phyloP scores from a whole-genome alignment of 1,284 basidiomycete species.

The Termitomyces sp. region DNA sequence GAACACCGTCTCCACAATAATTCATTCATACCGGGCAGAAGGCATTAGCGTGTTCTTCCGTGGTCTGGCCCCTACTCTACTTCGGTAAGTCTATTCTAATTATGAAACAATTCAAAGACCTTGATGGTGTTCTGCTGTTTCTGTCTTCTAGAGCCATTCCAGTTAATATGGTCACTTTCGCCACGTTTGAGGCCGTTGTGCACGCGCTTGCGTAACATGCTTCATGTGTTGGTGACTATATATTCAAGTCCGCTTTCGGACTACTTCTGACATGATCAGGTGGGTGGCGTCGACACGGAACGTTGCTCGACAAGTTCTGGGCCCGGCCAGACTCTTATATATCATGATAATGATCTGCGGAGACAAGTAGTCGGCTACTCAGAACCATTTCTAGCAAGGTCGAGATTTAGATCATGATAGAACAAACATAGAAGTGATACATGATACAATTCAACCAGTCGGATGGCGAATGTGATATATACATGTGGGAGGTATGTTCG shows the following conservation, averaged over 20 bases:
- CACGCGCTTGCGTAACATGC: conserved; percentile 25
- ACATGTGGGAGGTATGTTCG: neutral
- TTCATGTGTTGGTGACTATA: neutral
- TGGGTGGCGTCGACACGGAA: conserved; percentile 1
- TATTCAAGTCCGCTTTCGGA: neutral
- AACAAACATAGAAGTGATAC: neutral
- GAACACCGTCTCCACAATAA: conserved; percentile 51
- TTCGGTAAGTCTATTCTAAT: conserved; percentile 48
- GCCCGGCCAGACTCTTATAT: neutral
- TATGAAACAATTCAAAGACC: neutral
- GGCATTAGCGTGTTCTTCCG: conserved; percentile 68
- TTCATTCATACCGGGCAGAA: conserved; percentile 59
- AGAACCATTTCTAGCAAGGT: neutral
- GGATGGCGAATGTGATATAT: neutral
- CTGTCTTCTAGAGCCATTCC: conserved; percentile 34
- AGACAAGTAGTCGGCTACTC: neutral
- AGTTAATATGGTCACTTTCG: conserved; percentile 44
- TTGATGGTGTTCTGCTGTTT: neutral
- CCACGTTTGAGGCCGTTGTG: conserved; percentile 37
- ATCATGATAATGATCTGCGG: neutral
- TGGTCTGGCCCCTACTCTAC: conserved; percentile 73
- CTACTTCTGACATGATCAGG: neutral
- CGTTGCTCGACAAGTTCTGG: neutral
- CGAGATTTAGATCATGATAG: neutral
- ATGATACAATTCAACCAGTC: neutral